These are phyloP conservation scores for Cyclaneusma minus DNA, from an alignment of 2,329 filamentous ascomycete species.

Conservation along the genomic window DNA sequence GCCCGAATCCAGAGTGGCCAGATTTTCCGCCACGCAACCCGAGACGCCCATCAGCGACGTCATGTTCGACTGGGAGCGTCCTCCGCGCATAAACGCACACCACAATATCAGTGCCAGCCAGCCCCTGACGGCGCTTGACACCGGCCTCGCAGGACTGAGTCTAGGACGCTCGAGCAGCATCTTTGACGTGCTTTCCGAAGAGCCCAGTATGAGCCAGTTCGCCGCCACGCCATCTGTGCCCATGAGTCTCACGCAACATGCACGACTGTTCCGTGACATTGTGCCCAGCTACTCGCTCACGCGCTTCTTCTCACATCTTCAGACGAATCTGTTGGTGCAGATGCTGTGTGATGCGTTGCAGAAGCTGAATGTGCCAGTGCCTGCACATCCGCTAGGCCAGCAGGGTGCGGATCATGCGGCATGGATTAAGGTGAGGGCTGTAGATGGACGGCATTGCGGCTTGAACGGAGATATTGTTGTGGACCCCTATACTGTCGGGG, in stretches of 20 bases:
- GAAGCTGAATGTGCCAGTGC: constrained; percentile 64
- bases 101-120: constrained; percentile 22
- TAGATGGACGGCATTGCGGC: constrained; percentile 56
- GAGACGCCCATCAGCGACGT: constrained; percentile 60
- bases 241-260: constrained; percentile 74
- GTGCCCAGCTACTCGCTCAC: constrained; percentile 76
- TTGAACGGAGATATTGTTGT: constrained; percentile 63
- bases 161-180: constrained; percentile 23
- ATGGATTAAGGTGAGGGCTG: constrained; percentile 57
- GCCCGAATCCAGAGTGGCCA: constrained; percentile 24
- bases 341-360: constrained; percentile 71
- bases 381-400: constrained; percentile 24
- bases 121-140: constrained; percentile 21
- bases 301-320: constrained; percentile 78
- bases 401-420: constrained; percentile 38
- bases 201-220: constrained; percentile 80
- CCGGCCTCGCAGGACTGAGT: constrained; percentile 10
- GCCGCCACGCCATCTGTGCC: constrained; percentile 64
- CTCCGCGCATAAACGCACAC: constrained; percentile 21
- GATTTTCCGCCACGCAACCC: constrained; percentile 71
- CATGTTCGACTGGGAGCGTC: constrained; percentile 79
- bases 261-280: constrained; percentile 79
- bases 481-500: constrained; percentile 42
- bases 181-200: constrained; percentile 58
- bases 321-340: constrained; percentile 59